A percentile compares a stretch with the other conserved stretches of the same genome.
These are phyloP conservation scores for Rutstroemia sp. DNA, from an alignment of 2,329 filamentous ascomycete species.

Conservation along the genomic window DNA sequence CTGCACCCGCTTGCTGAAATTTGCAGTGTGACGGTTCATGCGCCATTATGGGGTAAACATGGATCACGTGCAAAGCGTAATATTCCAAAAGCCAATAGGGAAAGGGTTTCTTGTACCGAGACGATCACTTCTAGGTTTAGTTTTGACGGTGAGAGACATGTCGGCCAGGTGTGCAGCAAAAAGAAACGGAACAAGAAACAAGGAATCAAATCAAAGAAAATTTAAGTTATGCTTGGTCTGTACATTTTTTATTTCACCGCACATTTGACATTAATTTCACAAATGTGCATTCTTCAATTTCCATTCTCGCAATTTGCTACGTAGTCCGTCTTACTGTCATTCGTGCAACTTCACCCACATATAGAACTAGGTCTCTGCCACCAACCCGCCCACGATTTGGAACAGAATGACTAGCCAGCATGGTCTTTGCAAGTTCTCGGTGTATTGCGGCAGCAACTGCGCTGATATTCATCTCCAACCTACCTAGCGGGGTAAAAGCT, in stretches of 20 bases:
- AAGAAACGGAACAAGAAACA: constrained; percentile 2
- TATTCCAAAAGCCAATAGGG: background rate
- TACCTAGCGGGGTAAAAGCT: constrained; percentile 12
- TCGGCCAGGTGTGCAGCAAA: background rate
- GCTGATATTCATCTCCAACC: constrained; percentile 15
- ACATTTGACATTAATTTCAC: constrained; percentile 3
- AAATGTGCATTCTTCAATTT: constrained; percentile 1
- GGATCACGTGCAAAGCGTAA: background rate
- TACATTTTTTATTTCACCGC: constrained; percentile 3
- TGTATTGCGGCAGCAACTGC: constrained; percentile 15
- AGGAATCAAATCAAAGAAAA: constrained; percentile 8
- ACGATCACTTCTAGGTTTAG: background rate
- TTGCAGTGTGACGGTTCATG: constrained; percentile 1
- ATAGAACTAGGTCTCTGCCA: background rate
- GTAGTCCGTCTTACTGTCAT: background rate
- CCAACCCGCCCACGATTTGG: background rate
- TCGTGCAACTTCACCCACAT: no score
- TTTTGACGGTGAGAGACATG: background rate
- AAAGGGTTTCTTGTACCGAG: background rate
- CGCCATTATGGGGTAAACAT: background rate
- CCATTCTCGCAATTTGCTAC: background rate
- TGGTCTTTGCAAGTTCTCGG: constrained; percentile 16
- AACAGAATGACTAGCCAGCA: constrained; percentile 14
- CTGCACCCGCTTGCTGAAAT: background rate
- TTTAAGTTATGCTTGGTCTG: background rate